These are phyloP conservation scores for Agrocybe pediades DNA, from an alignment of 768 basidiomycete species.

Conservation along the genomic window DNA sequence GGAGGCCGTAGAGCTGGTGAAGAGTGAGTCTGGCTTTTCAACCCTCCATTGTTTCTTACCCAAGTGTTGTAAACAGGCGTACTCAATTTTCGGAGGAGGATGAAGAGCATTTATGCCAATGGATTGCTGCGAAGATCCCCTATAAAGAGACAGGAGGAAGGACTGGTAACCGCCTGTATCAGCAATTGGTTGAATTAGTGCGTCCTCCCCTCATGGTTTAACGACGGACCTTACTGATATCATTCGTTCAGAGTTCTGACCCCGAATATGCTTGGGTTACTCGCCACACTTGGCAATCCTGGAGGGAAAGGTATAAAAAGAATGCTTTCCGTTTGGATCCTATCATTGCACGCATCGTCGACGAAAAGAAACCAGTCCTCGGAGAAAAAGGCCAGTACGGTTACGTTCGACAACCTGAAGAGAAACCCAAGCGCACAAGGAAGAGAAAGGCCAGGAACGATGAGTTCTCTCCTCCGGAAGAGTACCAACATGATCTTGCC, in stretches of 20 bases:
- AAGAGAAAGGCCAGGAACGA: conserved; percentile 45
- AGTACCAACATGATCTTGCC: conserved; percentile 5
- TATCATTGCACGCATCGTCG: conserved; percentile 66
- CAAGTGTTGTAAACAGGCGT: conserved; percentile 44
- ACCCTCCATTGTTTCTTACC: neutral
- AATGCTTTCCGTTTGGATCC: conserved; percentile 68
- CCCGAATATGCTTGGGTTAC: conserved; percentile 80
- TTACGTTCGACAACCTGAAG: conserved; percentile 75
- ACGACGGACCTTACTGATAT: neutral
- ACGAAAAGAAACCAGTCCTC: conserved; percentile 63
- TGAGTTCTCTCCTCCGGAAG: conserved; percentile 18
- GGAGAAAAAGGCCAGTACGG: conserved; percentile 86
- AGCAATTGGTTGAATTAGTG: conserved; percentile 78
- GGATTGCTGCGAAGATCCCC: conserved; percentile 84
- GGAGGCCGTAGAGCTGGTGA: conserved; percentile 81
- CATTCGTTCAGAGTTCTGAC: conserved; percentile 50
- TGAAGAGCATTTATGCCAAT: conserved; percentile 71
- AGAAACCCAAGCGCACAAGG: conserved; percentile 59
- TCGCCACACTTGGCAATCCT: conserved; percentile 88
- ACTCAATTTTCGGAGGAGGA: conserved; percentile 80
- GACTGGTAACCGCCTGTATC: conserved; percentile 82
- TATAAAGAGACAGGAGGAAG: conserved; percentile 82
- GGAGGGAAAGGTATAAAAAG: conserved; percentile 89
- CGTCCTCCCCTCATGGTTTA: conserved; percentile 8
- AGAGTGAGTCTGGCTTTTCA: conserved; percentile 53